These are phyloP conservation scores for Hemisphaericaspora nanyangensis DNA, from an alignment of 805 yeast genomes.

Conservation along the genomic window DNA sequence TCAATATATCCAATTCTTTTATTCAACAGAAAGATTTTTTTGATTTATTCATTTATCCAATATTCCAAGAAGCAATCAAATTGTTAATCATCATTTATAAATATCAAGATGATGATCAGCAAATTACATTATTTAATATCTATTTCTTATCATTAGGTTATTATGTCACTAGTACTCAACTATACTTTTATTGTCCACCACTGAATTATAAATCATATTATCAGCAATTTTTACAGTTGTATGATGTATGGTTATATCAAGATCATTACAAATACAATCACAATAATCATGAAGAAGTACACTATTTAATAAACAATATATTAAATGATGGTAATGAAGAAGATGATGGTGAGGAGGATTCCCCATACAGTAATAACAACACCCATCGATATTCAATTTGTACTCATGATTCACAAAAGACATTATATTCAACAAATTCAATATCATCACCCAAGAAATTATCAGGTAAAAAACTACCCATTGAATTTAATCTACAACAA, in stretches of 20 bases:
- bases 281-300: conserved; percentile 9
- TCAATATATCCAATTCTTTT: neutral
- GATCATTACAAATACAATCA: conserved; percentile 9
- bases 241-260: conserved; percentile 16
- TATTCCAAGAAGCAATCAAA: conserved; percentile 12
- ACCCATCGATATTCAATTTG: conserved; percentile 10
- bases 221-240: conserved; percentile 13
- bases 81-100: conserved; percentile 5
- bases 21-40: conserved; percentile 3
- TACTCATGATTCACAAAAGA: conserved; percentile 15
- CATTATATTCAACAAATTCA: conserved; percentile 7
- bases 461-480: conserved; percentile 12
- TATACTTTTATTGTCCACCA: conserved; percentile 5
- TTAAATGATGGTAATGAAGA: conserved; percentile 6
- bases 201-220: conserved; percentile 10
- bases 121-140: conserved; percentile 7
- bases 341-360: neutral
- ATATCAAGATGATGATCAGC: conserved; percentile 3
- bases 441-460: conserved; percentile 2
- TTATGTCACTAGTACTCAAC: neutral
- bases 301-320: conserved; percentile 8
- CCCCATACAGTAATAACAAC: neutral
- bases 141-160: conserved; percentile 8
- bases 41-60: conserved; percentile 13
- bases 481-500: conserved; percentile 9